Evolutionary conservation across 2,329 filamentous ascomycete genomes (phyloP), one percentile per base, ranked within the genome.

Genomic region (Neopestalotiopsis sp.): DNA sequence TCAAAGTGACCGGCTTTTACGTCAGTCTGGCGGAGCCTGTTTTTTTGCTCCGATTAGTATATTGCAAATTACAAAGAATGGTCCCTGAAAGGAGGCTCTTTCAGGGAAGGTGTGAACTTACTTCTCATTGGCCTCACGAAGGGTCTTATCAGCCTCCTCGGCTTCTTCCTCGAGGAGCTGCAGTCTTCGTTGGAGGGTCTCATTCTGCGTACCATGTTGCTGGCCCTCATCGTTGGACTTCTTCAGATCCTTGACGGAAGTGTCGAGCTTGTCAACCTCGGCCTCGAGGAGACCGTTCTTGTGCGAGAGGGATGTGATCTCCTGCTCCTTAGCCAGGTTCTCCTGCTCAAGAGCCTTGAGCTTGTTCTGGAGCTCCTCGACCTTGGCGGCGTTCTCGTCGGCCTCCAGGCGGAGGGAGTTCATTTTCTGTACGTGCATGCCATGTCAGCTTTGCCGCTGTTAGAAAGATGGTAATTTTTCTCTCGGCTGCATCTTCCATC

Each of bases 1-100:
- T 99, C 96, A 84, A 95, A 98, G 87, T 99, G 95, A 78, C 95
- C 96, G 79, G 95, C 95, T 89, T 98, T 98, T 85, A 98, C 94
- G 82, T 99, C 96, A 85, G 96, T 98, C 87, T 97, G 95, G 82
- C 96, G 95, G 80, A 98, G 94, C 86, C 96, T 99, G 76, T 73
- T 69, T 68, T 59, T 71, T 68, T 66, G 74, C 71, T 66, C 65
- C 68, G 38, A 69, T 59, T 66, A 69, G 65, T 30, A 67, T 49
- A 65, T 58, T 59, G 59, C 69, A 68, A 20, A 56, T 13, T 64
- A 28, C 49, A 56, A 62, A n/a, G 13, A 6, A 62, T 62, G 59
- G 67, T 52, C 32, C 68, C 63, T 28, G 57, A 24, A 64, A 32
- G 66, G 68, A 65, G 59, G 57, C 49, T 49, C 67, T 38, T 28